A percentile compares a stretch with the other conserved stretches of the same genome.
These are phyloP conservation scores for Barbatosphaeria neglecta DNA, from an alignment of 495 filamentous ascomycete species.

Conservation along the genomic window DNA sequence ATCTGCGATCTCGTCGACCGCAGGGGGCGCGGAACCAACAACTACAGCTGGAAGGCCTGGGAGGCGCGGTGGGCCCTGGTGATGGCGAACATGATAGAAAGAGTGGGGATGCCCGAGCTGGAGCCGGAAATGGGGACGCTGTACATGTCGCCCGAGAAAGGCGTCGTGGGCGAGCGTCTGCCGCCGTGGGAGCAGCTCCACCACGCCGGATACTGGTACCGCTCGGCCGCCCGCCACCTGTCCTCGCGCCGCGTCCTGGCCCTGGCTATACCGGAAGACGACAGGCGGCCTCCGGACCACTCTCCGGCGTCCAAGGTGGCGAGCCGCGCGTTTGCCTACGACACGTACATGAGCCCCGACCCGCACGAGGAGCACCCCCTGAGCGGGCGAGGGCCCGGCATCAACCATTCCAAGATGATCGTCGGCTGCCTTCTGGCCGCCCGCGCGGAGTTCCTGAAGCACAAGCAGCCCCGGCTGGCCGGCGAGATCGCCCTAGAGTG, in stretches of 20 bases:
- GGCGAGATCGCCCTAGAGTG: slow-evolving; percentile 59
- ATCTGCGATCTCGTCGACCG: slow-evolving; percentile 66
- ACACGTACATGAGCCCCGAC: slow-evolving; percentile 74
- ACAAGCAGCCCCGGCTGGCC: slow-evolving; percentile 50
- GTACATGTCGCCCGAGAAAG: slow-evolving; percentile 58
- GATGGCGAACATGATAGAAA: slow-evolving; percentile 70
- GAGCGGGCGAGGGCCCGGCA: slow-evolving; percentile 30
- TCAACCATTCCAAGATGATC: slow-evolving; percentile 55
- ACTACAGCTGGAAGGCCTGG: slow-evolving; percentile 84
- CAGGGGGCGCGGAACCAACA: slow-evolving; percentile 67
- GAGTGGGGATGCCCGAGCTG: slow-evolving; percentile 38
- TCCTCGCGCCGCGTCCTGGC: slow-evolving; percentile 50
- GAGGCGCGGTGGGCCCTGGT: slow-evolving; percentile 69
- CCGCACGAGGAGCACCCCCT: slow-evolving; percentile 60
- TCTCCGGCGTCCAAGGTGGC: slow-evolving; percentile 58
- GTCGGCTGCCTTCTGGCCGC: slow-evolving; percentile 48
- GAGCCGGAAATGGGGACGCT: slow-evolving; percentile 22
- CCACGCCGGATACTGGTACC: slow-evolving; percentile 81
- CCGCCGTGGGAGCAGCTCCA: slow-evolving; percentile 73
- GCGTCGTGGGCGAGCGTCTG: slow-evolving; percentile 50
- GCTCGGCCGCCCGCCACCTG: slow-evolving; percentile 54
- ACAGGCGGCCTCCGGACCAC: slow-evolving; percentile 53
- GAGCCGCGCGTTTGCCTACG: slow-evolving; percentile 59
- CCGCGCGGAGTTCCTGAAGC: slow-evolving; percentile 50
- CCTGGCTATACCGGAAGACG: slow-evolving; percentile 59